Base-by-base conservation (phyloP, 23 red algal species). In the Gracilaria caudata region DNA sequence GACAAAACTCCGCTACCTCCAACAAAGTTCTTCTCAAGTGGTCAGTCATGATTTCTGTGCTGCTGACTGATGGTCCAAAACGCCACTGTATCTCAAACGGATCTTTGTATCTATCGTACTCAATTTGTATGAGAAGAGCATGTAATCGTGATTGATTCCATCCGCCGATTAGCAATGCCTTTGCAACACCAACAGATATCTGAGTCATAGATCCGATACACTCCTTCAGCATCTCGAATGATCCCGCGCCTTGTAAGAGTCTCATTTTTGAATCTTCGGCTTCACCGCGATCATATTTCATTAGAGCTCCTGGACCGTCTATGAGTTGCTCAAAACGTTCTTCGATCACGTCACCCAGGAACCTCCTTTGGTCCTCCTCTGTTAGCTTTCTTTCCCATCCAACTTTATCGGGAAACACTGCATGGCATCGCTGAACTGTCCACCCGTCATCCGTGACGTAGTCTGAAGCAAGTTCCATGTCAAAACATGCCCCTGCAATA, bases 371-470 rank as follows among this genome's bases (percentile, higher is more conserved):
- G 3, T 78, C 68, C 43, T 46, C 72, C 32, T 77, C 85, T 21
- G 37, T 63, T 2, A 80, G 51, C 33, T 70, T 55, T 12, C 51
- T 60, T 23, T 89, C 85, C 85, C 85, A 89, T 3, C 85, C 85
- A 64, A 89, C 61, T 49, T 89, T 89, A 49, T 89, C 85, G n/a
- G 85, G 85, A 66, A 89, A 89, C 0, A 89, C 85, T n/a, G 72
- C 37, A 61, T 63, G 68, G 28, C 51, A 79, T 41, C 71, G 29
- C 23, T 44, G 19, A 24, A 89, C 85, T 14, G 34, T 20, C 85
- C 85, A 89, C 61, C 85, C 85, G 38, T 89, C 85, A 34, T 64
- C 51, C 59, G 68, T 72, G 39, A 89, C 17, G 16, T 51, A 64
- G 57, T 89, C 85, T 19, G 85, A 23, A 51, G 72, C 85, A 8